These are phyloP conservation scores for Schizophyllum amplum DNA, from an alignment of 1,284 basidiomycete species.

Conservation along the genomic window DNA sequence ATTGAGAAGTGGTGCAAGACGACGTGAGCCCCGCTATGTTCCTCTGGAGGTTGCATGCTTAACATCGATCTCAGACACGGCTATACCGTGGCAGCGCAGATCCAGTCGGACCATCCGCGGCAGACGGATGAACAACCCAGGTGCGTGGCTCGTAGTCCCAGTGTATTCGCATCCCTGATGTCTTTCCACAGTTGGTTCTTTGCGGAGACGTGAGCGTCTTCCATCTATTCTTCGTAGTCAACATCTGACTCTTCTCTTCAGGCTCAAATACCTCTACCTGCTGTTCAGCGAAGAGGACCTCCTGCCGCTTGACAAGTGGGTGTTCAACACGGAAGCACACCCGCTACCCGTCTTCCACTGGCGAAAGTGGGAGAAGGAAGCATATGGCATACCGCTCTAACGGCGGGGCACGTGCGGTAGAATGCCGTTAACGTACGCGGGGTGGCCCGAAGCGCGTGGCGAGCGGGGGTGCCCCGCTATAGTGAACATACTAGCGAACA, in stretches of 20 bases:
- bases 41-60: no score
- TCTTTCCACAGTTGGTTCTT: no score
- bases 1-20: background rate
- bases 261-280: slow-evolving; percentile 64
- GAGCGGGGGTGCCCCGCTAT: no score
- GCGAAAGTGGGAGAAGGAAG: slow-evolving; percentile 37
- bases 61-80: background rate
- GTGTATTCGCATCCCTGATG: no score
- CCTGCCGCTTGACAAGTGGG: slow-evolving; percentile 66
- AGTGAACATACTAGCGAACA: no score
- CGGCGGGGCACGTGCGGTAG: no score
- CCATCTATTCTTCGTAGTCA: background rate
- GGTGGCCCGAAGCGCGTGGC: no score
- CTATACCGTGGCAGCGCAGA: background rate
- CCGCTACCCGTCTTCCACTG: slow-evolving; percentile 67
- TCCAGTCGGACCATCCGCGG: background rate
- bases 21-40: no score
- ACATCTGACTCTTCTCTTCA: slow-evolving; percentile 20
- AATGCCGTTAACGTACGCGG: no score
- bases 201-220: slow-evolving; percentile 11
- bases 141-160: no score
- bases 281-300: slow-evolving; percentile 52
- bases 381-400: slow-evolving; percentile 22
- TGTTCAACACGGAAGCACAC: slow-evolving; percentile 85
- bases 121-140: background rate